These are phyloP conservation scores for Austroboletus eburneus DNA, from an alignment of 768 basidiomycete species.

Conservation along the genomic window DNA sequence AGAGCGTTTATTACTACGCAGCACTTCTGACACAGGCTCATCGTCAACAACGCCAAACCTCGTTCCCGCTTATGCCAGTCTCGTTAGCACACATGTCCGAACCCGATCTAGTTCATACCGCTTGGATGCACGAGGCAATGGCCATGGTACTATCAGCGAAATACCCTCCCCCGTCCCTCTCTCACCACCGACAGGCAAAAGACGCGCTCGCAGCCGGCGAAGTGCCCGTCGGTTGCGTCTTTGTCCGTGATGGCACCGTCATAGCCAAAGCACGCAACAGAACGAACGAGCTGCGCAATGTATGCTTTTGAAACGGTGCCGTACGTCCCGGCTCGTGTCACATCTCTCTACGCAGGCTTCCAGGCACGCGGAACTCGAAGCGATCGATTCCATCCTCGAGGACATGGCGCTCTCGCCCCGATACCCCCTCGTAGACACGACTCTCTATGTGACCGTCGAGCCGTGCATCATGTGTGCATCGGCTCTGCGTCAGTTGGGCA, in stretches of 20 bases:
- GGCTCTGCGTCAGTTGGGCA: constrained; percentile 89
- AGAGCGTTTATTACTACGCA: no score
- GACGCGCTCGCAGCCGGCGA: constrained; percentile 83
- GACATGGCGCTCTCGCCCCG: constrained; percentile 54
- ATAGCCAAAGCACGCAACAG: constrained; percentile 89
- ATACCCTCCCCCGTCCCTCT: background rate
- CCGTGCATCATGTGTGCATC: constrained; percentile 99
- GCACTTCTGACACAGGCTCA: no score
- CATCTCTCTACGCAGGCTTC: constrained; percentile 61
- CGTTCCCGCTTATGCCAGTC: no score
- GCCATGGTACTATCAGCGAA: constrained; percentile 51
- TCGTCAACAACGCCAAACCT: no score
- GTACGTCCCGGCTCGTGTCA: background rate
- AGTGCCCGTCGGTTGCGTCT: constrained; percentile 96
- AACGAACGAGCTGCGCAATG: constrained; percentile 92
- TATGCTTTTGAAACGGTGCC: constrained; percentile 32
- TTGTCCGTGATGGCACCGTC: constrained; percentile 70
- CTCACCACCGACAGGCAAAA: constrained; percentile 53
- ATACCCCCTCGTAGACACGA: constrained; percentile 73
- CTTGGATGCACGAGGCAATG: constrained; percentile 84
- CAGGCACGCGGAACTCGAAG: constrained; percentile 95
- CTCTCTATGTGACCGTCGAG: constrained; percentile 96
- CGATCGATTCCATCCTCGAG: constrained; percentile 82
- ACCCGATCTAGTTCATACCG: constrained; percentile 31
- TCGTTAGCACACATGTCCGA: background rate